Percentiles rank a stretch among this genome's conserved stretches.
These are phyloP conservation scores for Erysimum cheiranthoides DNA, from an alignment of 345 rosid species.

Conservation along the genomic window DNA sequence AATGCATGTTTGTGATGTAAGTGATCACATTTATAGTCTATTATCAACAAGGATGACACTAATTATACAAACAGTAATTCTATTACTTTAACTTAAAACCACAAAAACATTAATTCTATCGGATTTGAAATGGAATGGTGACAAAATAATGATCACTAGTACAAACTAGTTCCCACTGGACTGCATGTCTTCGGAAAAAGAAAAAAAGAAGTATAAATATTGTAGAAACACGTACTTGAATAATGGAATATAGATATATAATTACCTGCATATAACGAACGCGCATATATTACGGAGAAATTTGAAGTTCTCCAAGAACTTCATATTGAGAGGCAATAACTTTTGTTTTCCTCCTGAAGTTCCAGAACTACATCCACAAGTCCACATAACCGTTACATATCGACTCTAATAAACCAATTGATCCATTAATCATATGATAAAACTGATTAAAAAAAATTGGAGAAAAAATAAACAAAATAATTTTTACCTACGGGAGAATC, in stretches of 20 bases:
- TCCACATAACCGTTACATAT: not conserved
- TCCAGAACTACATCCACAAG: conserved; percentile 8
- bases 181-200: not conserved
- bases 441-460: not conserved
- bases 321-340: not conserved
- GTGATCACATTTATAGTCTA: not conserved
- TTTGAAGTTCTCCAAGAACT: not conserved
- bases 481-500: not conserved
- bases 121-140: not conserved
- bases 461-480: not conserved
- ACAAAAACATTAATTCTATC: not conserved
- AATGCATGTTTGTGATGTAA: not conserved
- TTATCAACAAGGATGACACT: not conserved
- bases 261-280: not conserved
- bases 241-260: too few relatives aligned
- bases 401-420: not conserved
- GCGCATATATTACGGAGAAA: not conserved
- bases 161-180: not conserved
- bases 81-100: too few relatives aligned
- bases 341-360: not conserved
- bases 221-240: too few relatives aligned
- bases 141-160: too few relatives aligned
- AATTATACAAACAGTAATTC: not conserved
- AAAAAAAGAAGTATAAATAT: not conserved
- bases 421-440: not conserved